phyloP scores from a whole-genome alignment of 441 rosid genomes.

The Gossypium davidsonii region DNA sequence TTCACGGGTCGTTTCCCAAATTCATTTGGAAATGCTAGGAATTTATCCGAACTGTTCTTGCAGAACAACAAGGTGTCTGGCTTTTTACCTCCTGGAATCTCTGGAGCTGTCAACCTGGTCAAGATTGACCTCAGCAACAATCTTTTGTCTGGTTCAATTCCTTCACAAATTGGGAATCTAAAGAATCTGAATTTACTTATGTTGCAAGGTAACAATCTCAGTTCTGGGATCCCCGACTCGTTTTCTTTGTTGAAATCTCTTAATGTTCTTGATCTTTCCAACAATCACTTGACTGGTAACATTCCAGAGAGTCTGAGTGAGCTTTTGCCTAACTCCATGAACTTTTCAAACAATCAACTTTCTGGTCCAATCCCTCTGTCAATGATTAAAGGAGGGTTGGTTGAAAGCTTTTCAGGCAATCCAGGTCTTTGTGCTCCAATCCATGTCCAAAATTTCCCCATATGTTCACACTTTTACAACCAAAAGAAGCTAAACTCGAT shows the following conservation, averaged over 20 bases:
- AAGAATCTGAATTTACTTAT: conserved; percentile 66
- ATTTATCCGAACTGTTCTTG: conserved; percentile 77
- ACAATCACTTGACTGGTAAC: conserved; percentile 63
- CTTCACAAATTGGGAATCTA: conserved; percentile 68
- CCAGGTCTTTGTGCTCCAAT: conserved; percentile 73
- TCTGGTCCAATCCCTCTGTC: conserved; percentile 82
- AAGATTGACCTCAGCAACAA: conserved; percentile 87
- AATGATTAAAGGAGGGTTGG: conserved; percentile 60
- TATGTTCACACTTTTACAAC: conserved; percentile 41
- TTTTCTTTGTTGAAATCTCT: conserved; percentile 63
- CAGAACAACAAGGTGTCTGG: conserved; percentile 74
- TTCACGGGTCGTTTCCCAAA: conserved; percentile 60
- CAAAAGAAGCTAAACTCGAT: conserved; percentile 45
- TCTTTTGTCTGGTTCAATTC: conserved; percentile 68
- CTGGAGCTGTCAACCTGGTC: conserved; percentile 61
- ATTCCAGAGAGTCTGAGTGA: conserved; percentile 65
- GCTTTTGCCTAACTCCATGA: conserved; percentile 69
- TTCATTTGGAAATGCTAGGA: conserved; percentile 51
- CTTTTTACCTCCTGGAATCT: conserved; percentile 59
- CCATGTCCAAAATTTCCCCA: conserved; percentile 42
- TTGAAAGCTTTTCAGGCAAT: conserved; percentile 78
- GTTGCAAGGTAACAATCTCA: conserved; percentile 63
- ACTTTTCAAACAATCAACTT: conserved; percentile 71
- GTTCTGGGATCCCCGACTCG: conserved; percentile 59
- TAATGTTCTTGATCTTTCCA: conserved; percentile 85